phyloP scores from a whole-genome alignment of 108 stramenopile genomes.

The Skeletonema costatum region DNA sequence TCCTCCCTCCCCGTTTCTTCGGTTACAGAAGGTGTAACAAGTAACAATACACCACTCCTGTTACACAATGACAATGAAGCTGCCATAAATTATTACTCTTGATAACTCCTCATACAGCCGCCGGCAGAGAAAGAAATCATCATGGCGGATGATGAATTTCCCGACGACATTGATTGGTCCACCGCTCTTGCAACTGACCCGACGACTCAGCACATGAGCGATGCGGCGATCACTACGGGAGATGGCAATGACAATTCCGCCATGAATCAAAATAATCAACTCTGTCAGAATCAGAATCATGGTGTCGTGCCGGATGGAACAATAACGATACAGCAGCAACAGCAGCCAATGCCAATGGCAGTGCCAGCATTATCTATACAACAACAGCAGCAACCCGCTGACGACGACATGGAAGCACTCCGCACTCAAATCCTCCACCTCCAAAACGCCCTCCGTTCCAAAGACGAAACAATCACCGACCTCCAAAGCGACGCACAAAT shows the following conservation, averaged over 20 bases:
- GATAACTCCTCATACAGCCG: no score
- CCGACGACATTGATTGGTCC: slow-evolving; percentile 42
- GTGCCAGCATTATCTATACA: background rate
- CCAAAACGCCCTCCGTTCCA: slow-evolving; percentile 15
- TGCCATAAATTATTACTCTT: no score
- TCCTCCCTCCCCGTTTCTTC: no score
- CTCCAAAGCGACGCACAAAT: slow-evolving; percentile 23
- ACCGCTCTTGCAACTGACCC: slow-evolving; percentile 3
- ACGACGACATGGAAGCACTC: background rate
- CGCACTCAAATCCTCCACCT: slow-evolving; percentile 14
- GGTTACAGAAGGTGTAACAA: no score
- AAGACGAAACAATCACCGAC: slow-evolving; percentile 25
- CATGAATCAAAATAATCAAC: background rate
- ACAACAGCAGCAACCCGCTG: background rate
- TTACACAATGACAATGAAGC: no score
- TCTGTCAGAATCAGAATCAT: background rate
- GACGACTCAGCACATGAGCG: slow-evolving; percentile 2
- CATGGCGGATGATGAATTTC: slow-evolving; percentile 7
- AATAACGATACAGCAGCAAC: background rate
- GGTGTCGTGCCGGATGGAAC: background rate
- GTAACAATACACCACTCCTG: no score
- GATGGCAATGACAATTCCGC: background rate
- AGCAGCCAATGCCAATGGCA: no score
- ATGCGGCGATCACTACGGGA: background rate
- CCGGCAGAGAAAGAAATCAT: background rate